These are phyloP conservation scores for Pseudogymnoascus sp. DNA, from an alignment of 2,329 filamentous ascomycete species.

Conservation along the genomic window DNA sequence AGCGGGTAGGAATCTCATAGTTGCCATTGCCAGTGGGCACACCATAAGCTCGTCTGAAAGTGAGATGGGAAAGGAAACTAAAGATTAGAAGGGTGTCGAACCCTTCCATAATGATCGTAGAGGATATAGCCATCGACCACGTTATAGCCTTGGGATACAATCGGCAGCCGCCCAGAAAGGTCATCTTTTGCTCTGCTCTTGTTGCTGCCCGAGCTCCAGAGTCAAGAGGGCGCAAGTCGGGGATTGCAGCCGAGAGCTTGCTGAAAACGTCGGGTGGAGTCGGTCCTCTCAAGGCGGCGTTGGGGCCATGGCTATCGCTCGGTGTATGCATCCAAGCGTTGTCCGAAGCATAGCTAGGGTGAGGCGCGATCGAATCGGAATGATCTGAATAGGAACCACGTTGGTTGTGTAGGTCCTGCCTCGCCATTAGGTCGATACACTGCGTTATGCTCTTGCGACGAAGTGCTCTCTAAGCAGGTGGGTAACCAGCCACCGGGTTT, in stretches of 20 bases:
- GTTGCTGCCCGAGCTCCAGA: neutral
- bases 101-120: conserved; percentile 80
- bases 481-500: neutral
- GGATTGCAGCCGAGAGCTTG: neutral
- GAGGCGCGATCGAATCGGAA: neutral
- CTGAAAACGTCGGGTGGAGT: neutral
- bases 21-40: conserved; percentile 19
- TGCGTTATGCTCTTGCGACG: neutral
- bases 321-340: neutral
- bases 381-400: neutral
- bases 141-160: conserved; percentile 77
- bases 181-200: conserved; percentile 12
- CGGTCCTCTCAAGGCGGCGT: neutral
- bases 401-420: neutral
- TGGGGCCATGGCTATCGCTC: neutral
- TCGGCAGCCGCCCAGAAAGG: conserved; percentile 50
- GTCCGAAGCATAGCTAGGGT: neutral
- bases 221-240: neutral
- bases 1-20: conserved; percentile 15
- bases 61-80: conserved; percentile 28
- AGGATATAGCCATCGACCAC: conserved; percentile 76
- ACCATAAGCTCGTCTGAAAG: conserved; percentile 27
- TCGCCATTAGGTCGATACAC: neutral
- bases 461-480: neutral
- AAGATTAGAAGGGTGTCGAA: conserved; percentile 54